These are phyloP conservation scores for Fusarium ambrosium DNA, from an alignment of 2,329 filamentous ascomycete genomes.

Conservation along the genomic window DNA sequence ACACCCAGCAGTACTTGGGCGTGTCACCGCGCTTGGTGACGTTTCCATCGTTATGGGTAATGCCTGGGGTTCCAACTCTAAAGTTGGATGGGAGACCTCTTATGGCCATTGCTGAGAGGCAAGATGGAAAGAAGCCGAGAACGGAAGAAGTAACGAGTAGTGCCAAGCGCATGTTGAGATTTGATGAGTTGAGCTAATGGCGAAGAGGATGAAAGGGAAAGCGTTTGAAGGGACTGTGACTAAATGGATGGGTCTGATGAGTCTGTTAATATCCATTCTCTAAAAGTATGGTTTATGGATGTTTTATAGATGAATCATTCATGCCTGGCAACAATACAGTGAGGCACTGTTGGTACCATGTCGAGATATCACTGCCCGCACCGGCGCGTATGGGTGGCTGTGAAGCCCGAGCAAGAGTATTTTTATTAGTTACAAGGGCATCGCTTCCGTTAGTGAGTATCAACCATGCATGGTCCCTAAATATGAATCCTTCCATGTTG, in stretches of 20 bases:
- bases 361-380: neutral
- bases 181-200: neutral
- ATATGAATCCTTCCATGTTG: neutral
- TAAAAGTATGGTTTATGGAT: neutral
- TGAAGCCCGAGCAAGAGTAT: neutral
- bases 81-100: neutral
- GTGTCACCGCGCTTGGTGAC: neutral
- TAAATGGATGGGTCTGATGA: neutral
- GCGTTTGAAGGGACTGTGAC: neutral
- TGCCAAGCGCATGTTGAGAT: neutral
- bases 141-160: neutral
- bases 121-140: neutral
- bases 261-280: neutral
- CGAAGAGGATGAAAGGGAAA: neutral
- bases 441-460: neutral
- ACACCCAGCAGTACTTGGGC: neutral
- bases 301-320: neutral
- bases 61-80: neutral
- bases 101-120: slow-evolving; percentile 3
- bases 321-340: neutral
- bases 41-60: neutral
- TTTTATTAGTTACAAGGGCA: neutral
- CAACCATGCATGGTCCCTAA: neutral
- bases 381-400: neutral
- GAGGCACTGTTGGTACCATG: neutral